Conservation (phyloP, 768 basidiomycete species). For the Strobilomyces confusus region DNA sequence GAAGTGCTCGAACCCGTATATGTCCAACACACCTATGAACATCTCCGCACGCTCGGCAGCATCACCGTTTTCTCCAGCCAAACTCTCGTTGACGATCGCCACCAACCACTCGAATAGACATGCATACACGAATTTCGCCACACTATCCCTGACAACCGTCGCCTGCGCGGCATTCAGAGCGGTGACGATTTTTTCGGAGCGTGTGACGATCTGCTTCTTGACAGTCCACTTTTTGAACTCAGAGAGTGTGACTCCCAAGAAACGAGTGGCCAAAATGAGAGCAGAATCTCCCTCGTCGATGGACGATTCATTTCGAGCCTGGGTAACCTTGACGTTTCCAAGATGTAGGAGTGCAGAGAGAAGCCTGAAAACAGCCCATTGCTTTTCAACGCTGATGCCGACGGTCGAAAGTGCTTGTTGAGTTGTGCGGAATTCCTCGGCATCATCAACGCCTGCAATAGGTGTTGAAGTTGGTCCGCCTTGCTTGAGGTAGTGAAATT, state of each 20-base stretch:
- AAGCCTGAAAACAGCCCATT: slow-evolving; percentile 96
- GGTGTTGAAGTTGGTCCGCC: slow-evolving; percentile 86
- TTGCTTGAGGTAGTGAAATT: slow-evolving; percentile 91
- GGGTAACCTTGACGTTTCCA: slow-evolving; percentile 93
- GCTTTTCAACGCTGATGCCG: slow-evolving; percentile 95
- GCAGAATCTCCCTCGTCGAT: slow-evolving; percentile 82
- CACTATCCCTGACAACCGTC: slow-evolving; percentile 90
- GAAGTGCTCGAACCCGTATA: slow-evolving; percentile 96
- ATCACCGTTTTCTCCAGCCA: slow-evolving; percentile 93
- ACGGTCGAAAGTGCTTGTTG: slow-evolving; percentile 96
- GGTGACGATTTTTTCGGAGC: slow-evolving; percentile 94
- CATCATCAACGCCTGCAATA: slow-evolving; percentile 92
- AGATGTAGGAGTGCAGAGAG: slow-evolving; percentile 92
- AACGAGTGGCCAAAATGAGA: slow-evolving; percentile 76
- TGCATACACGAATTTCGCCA: slow-evolving; percentile 98
- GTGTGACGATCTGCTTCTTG: slow-evolving; percentile 95
- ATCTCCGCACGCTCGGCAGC: slow-evolving; percentile 89
- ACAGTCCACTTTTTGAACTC: slow-evolving; percentile 99
- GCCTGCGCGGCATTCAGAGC: slow-evolving; percentile 83
- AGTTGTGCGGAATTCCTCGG: slow-evolving; percentile 89
- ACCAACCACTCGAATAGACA: slow-evolving; percentile 99
- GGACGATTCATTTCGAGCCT: slow-evolving; percentile 73
- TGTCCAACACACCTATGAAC: slow-evolving; percentile 99
- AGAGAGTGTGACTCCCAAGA: slow-evolving; percentile 82
- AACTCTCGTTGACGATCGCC: slow-evolving; percentile 92